Evolutionary conservation across 176 grass and related monocot species (phyloP).

Genomic region (Carex pumila): DNA sequence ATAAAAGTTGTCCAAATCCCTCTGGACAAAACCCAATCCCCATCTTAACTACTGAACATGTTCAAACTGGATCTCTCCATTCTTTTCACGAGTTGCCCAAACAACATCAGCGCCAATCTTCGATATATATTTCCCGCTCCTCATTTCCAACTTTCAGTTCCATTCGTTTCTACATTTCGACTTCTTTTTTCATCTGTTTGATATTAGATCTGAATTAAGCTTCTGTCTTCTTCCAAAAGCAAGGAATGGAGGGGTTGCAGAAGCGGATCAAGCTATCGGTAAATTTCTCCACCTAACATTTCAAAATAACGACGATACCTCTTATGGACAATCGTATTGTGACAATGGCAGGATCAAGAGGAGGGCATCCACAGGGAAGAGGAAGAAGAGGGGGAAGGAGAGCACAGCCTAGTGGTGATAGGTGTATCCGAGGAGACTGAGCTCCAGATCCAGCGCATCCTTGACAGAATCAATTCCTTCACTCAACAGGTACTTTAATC

Average conservation of each 20-base stretch:
- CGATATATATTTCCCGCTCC: background rate
- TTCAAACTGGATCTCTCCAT: background rate
- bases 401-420: background rate
- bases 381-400: constrained; percentile 10
- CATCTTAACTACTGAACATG: no score
- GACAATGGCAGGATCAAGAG: constrained; percentile 8
- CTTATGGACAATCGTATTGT: background rate
- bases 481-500: constrained; percentile 50
- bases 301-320: background rate
- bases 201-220: background rate
- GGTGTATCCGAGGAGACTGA: constrained; percentile 49
- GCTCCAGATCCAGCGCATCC: constrained; percentile 60
- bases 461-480: constrained; percentile 69
- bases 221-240: background rate
- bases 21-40: no score
- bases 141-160: background rate
- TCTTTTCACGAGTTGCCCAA: background rate
- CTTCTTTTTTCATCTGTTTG: background rate
- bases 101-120: background rate
- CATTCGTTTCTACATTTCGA: background rate
- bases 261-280: constrained; percentile 9
- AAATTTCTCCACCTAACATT: background rate
- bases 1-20: no score
- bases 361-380: constrained; percentile 31
- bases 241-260: background rate